Evolutionary conservation across 2,329 filamentous ascomycete species (phyloP).

Genomic region (Xenoacremonium recifei): DNA sequence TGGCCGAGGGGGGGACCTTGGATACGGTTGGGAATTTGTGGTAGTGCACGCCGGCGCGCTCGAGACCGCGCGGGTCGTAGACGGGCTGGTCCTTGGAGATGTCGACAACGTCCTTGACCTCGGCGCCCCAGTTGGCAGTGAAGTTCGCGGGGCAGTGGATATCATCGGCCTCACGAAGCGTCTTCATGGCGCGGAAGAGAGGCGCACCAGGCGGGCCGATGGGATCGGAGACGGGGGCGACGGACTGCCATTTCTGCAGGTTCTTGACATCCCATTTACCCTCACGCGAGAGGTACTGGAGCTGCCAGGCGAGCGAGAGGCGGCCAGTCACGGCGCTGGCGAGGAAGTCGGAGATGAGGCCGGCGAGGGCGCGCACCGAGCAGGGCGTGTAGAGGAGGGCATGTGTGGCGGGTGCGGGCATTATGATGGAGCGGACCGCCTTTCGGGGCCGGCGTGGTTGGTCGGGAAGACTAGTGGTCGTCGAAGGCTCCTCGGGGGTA

Average conservation of each 20-base stretch:
- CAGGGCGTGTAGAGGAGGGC: constrained; percentile 78
- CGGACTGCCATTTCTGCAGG: constrained; percentile 83
- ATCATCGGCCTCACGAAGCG: constrained; percentile 84
- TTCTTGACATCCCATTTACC: constrained; percentile 99
- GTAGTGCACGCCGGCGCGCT: constrained; percentile 66
- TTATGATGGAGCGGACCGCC: constrained; percentile 65
- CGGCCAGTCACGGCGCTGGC: constrained; percentile 71
- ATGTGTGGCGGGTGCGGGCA: constrained; percentile 79
- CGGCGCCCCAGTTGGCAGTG: constrained; percentile 61
- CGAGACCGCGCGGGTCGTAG: constrained; percentile 74
- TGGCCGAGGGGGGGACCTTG: constrained; percentile 73
- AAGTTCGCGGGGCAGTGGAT: constrained; percentile 75
- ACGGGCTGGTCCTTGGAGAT: constrained; percentile 90
- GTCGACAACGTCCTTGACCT: constrained; percentile 78
- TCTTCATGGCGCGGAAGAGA: constrained; percentile 89
- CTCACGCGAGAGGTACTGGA: constrained; percentile 82
- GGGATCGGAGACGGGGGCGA: constrained; percentile 72
- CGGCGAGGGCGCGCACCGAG: constrained; percentile 73
- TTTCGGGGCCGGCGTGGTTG: constrained; percentile 49
- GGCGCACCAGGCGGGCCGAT: constrained; percentile 57
- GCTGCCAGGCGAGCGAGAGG: constrained; percentile 83
- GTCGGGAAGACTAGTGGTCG: constrained; percentile 40
- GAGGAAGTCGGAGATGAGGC: constrained; percentile 81
- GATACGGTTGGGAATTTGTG: constrained; percentile 90
- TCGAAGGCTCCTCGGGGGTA: constrained; percentile 43